Conservation (phyloP, 768 basidiomycete species). For the Suillus cothurnatus region DNA sequence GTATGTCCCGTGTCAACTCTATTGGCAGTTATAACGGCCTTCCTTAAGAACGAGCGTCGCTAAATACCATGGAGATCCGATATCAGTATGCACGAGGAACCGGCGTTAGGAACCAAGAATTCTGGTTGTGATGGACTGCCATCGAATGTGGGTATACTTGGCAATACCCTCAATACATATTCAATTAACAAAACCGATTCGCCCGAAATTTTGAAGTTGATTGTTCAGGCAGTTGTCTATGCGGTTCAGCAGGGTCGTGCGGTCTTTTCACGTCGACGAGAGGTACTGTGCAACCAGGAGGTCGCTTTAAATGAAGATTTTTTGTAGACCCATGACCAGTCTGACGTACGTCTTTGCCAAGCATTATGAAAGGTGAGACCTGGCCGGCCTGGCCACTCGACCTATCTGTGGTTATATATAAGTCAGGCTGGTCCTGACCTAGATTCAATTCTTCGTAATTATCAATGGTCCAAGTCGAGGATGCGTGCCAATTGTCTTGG, state of each 20-base stretch:
- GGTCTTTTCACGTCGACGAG: not conserved
- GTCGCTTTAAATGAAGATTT: not conserved
- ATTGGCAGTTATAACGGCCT: not conserved
- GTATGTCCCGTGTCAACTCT: not conserved
- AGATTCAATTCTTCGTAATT: too few species aligned
- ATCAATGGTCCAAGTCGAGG: not conserved
- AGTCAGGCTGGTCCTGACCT: too few species aligned
- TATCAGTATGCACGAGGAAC: not conserved
- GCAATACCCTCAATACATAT: not conserved
- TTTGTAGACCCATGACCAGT: not conserved
- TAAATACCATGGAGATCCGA: not conserved
- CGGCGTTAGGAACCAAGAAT: not conserved
- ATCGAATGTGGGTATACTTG: not conserved
- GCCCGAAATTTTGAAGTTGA: not conserved
- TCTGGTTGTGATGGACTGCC: not conserved
- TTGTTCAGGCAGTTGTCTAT: not conserved
- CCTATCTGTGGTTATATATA: too few species aligned
- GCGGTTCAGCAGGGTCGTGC: not conserved
- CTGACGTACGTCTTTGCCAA: too few species aligned
- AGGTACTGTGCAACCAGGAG: not conserved
- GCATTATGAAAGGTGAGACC: too few species aligned
- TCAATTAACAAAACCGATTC: not conserved
- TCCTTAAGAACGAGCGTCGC: not conserved
- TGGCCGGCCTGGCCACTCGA: too few species aligned
- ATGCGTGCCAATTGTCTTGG: not conserved